These are phyloP conservation scores for Daedaleopsis nitida DNA, from an alignment of 768 basidiomycete species.

Conservation along the genomic window DNA sequence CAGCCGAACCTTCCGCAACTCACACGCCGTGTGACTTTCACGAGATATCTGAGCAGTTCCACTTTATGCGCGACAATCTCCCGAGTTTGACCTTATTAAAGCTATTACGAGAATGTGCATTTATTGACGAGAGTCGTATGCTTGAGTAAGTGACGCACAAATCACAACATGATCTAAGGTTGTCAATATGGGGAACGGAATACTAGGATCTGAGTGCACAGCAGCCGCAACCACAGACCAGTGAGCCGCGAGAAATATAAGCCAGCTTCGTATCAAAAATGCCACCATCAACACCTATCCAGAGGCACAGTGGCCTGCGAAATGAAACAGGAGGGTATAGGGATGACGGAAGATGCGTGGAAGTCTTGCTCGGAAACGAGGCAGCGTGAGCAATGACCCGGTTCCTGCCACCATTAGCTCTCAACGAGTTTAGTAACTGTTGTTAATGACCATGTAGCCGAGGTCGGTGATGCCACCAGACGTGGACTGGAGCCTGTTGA, in stretches of 20 bases:
- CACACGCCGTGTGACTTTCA: not conserved
- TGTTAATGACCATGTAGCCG: slow-evolving; percentile 50
- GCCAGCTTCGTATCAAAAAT: slow-evolving; percentile 6
- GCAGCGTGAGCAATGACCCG: not conserved
- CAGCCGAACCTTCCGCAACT: not conserved
- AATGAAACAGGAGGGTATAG: slow-evolving; percentile 15
- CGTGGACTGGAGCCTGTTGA: slow-evolving; percentile 52
- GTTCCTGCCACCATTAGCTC: not conserved
- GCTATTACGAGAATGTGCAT: not conserved
- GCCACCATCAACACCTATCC: slow-evolving; percentile 22
- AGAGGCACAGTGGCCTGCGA: slow-evolving; percentile 19
- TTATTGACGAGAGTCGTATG: not conserved
- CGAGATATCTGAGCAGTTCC: no score
- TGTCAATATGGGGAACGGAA: not conserved
- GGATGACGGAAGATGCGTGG: not conserved
- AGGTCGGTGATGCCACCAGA: slow-evolving; percentile 53
- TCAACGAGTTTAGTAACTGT: slow-evolving; percentile 8
- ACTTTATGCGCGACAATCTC: no score
- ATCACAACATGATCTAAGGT: slow-evolving; percentile 12
- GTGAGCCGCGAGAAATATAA: slow-evolving; percentile 12
- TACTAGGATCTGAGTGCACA: slow-evolving; percentile 13
- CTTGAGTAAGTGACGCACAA: slow-evolving; percentile 7
- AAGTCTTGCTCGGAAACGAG: not conserved
- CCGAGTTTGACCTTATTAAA: no score
- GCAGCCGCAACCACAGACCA: slow-evolving; percentile 12